Percentiles rank a stretch among this genome's conserved stretches.
Conservation (phyloP, 2,329 filamentous ascomycete species). For the Penicillium sp. region DNA sequence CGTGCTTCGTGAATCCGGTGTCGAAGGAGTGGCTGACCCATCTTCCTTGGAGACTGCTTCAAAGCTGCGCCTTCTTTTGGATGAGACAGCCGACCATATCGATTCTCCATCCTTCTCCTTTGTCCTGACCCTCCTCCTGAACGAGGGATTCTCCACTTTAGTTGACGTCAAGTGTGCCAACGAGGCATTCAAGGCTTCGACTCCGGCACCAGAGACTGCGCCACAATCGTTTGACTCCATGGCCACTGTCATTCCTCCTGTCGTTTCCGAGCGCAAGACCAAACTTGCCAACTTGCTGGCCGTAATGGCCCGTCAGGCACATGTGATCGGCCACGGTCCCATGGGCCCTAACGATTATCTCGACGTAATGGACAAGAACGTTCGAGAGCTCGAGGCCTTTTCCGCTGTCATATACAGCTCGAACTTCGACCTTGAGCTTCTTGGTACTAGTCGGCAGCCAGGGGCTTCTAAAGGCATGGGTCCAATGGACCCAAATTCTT, state of each 20-base stretch:
- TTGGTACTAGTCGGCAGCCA: conserved; percentile 22
- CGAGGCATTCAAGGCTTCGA: conserved; percentile 67
- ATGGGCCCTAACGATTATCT: conserved; percentile 48
- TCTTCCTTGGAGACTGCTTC: conserved; percentile 37
- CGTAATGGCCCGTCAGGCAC: conserved; percentile 85
- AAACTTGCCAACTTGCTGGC: conserved; percentile 90
- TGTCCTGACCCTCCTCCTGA: conserved; percentile 81
- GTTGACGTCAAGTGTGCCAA: conserved; percentile 78
- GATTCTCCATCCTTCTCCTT: conserved; percentile 89
- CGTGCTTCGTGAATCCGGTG: conserved; percentile 83
- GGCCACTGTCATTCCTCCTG: conserved; percentile 40
- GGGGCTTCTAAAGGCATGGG: background rate
- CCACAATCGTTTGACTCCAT: conserved; percentile 43
- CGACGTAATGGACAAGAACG: conserved; percentile 44
- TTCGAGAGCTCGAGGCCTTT: conserved; percentile 50
- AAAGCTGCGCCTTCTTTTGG: conserved; percentile 77
- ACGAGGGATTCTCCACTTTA: conserved; percentile 81
- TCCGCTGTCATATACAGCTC: conserved; percentile 52
- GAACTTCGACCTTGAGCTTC: conserved; percentile 43
- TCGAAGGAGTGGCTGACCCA: conserved; percentile 49
- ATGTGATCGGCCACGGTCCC: conserved; percentile 75
- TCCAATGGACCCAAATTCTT: conserved; percentile 4
- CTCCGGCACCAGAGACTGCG: conserved; percentile 45
- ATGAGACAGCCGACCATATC: conserved; percentile 93
- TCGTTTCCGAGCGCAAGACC: conserved; percentile 50